A percentile compares a stretch with the other conserved stretches of the same genome.
These are phyloP conservation scores for Penicillium desertorum DNA, from an alignment of 495 filamentous ascomycete species.

Conservation along the genomic window DNA sequence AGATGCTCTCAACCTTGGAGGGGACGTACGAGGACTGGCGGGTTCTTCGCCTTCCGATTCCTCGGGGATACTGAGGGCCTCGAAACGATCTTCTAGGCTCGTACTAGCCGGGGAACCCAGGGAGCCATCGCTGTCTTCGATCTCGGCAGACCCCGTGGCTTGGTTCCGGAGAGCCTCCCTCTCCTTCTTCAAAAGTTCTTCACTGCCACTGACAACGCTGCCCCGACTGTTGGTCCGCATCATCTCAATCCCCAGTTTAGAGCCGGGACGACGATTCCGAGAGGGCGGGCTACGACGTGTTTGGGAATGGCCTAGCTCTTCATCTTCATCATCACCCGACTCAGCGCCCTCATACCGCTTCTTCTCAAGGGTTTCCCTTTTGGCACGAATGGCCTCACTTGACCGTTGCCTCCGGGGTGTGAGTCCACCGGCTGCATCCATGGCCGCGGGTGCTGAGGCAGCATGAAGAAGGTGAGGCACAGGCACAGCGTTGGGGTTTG, in stretches of 20 bases:
- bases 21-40: conserved; percentile 28
- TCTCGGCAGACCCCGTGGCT: conserved; percentile 25
- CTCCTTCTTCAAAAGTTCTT: conserved; percentile 44
- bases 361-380: conserved; percentile 73
- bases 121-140: conserved; percentile 27
- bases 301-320: conserved; percentile 69
- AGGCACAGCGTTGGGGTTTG: conserved; percentile 36
- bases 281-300: conserved; percentile 58
- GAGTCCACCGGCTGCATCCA: conserved; percentile 49
- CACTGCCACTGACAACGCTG: conserved; percentile 64
- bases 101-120: conserved; percentile 29
- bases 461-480: conserved; percentile 59
- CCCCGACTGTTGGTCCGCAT: conserved; percentile 92
- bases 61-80: conserved; percentile 43
- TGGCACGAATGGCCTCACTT: conserved; percentile 73
- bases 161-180: conserved; percentile 34
- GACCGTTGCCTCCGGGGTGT: conserved; percentile 67
- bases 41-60: conserved; percentile 37
- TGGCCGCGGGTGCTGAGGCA: conserved; percentile 64
- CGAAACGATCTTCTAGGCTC: conserved; percentile 36
- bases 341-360: conserved; percentile 75
- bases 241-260: conserved; percentile 91
- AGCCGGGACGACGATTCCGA: conserved; percentile 56
- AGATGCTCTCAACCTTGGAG: conserved; percentile 13
- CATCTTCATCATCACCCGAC: conserved; percentile 90